Percentiles rank a stretch among this genome's conserved stretches.
phyloP scores from a whole-genome alignment of 768 basidiomycete species.

The Amanita polypyramis region DNA sequence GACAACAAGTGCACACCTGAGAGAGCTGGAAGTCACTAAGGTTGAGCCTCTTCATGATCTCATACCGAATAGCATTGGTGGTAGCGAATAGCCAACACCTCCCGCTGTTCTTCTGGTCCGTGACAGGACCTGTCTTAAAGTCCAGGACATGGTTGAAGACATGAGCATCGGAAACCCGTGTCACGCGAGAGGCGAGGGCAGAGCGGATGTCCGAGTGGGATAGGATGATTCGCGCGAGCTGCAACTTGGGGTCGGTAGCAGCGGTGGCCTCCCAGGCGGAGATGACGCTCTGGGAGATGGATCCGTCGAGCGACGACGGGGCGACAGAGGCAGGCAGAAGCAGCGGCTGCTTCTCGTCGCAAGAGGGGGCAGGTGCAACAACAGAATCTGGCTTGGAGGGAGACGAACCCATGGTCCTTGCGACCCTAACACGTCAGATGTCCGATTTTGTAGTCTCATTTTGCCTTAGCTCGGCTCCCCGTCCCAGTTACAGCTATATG shows the following conservation, averaged over 20 bases:
- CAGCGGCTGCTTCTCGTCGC: conserved; percentile 26
- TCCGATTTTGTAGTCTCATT: too few species aligned
- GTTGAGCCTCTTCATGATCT: conserved; percentile 77
- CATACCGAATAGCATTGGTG: conserved; percentile 77
- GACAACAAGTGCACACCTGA: conserved; percentile 39
- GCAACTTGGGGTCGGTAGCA: conserved; percentile 44
- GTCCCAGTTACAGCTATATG: too few species aligned
- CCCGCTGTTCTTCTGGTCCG: conserved; percentile 81
- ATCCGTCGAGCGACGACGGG: conserved; percentile 47
- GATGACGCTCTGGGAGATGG: conserved; percentile 47
- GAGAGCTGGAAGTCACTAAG: conserved; percentile 87
- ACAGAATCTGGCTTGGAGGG: conserved; percentile 18
- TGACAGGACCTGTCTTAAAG: conserved; percentile 76
- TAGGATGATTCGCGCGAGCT: conserved; percentile 70
- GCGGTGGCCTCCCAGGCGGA: conserved; percentile 58
- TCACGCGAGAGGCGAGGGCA: conserved; percentile 52
- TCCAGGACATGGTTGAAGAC: conserved; percentile 78
- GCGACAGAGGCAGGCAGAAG: conserved; percentile 9
- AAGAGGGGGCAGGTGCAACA: conserved; percentile 16
- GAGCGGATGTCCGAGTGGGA: conserved; percentile 56
- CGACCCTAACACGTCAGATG: not conserved
- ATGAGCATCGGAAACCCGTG: conserved; percentile 54
- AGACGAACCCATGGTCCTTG: conserved; percentile 18
- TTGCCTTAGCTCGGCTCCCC: too few species aligned
- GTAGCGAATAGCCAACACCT: conserved; percentile 96